A percentile compares a stretch with the other conserved stretches of the same genome.
phyloP scores from a whole-genome alignment of 2,329 filamentous ascomycete species.

The Calonectria pteridis region DNA sequence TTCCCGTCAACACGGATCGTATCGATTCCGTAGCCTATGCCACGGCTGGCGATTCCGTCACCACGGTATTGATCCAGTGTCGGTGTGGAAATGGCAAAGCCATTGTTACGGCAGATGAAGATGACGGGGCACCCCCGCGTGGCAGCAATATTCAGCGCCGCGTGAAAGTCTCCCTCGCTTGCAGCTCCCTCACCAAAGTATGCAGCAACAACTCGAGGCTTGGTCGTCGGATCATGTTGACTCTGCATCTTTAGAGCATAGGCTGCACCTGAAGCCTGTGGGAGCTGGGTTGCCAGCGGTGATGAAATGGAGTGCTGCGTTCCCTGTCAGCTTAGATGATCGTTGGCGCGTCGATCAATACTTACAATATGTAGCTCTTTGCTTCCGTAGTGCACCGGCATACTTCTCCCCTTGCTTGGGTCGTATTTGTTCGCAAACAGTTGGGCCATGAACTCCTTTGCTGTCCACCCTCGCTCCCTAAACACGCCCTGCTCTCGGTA shows the following conservation, averaged over 20 bases:
- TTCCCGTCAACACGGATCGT: conserved; percentile 95
- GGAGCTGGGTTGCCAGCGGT: conserved; percentile 88
- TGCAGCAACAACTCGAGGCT: conserved; percentile 79
- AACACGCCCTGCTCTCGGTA: conserved; percentile 96
- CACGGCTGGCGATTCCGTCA: conserved; percentile 89
- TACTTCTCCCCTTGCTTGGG: conserved; percentile 85
- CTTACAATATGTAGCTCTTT: conserved; percentile 84
- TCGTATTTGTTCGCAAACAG: conserved; percentile 91
- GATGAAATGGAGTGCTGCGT: conserved; percentile 83
- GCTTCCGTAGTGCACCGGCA: conserved; percentile 97
- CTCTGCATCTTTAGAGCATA: conserved; percentile 89
- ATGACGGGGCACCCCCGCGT: conserved; percentile 89
- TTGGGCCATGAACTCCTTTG: conserved; percentile 95
- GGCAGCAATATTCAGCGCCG: conserved; percentile 89
- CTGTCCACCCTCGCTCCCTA: conserved; percentile 86
- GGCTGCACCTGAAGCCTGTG: conserved; percentile 87
- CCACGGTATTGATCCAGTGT: conserved; percentile 92
- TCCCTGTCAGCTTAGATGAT: conserved; percentile 16
- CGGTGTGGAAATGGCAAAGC: conserved; percentile 90
- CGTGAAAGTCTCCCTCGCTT: conserved; percentile 92
- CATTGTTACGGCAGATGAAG: conserved; percentile 94
- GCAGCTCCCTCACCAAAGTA: conserved; percentile 95
- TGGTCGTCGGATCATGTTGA: conserved; percentile 75
- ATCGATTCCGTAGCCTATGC: conserved; percentile 93
- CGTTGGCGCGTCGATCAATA: conserved; percentile 25